Evolutionary conservation across 176 grass and related monocot genomes (phyloP).

Genomic region (Aegilops umbellulata): DNA sequence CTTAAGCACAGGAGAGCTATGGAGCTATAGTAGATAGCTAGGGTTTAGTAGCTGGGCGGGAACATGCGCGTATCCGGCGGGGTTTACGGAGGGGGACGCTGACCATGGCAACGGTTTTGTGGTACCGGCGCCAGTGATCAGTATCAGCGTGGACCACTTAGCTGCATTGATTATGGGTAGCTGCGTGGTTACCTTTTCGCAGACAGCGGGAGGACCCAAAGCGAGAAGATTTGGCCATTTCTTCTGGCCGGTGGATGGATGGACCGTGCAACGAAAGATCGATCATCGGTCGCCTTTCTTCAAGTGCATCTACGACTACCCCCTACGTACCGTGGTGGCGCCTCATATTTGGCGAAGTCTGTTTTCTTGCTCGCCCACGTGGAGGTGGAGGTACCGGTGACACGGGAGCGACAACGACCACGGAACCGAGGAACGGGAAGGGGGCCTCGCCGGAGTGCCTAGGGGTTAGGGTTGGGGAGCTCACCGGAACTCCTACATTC

Average conservation of each 20-base stretch:
- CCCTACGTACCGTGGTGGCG: no score
- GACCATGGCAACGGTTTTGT: conserved; percentile 29
- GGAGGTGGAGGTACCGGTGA: no score
- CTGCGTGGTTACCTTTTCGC: not conserved
- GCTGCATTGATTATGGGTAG: not conserved
- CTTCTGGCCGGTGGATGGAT: not conserved
- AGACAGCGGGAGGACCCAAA: not conserved
- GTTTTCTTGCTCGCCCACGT: no score
- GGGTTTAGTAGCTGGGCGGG: not conserved
- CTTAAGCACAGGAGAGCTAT: not conserved
- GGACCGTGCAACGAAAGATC: not conserved
- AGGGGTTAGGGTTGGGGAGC: no score
- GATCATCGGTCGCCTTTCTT: no score
- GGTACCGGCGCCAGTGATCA: not conserved
- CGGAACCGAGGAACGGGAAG: no score
- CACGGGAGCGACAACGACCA: no score
- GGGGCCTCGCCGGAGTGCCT: no score
- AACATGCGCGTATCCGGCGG: conserved; percentile 18
- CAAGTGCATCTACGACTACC: not conserved
- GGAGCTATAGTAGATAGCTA: not conserved
- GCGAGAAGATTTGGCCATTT: not conserved
- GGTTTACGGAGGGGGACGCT: conserved; percentile 22
- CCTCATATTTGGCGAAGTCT: no score
- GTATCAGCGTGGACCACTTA: not conserved
- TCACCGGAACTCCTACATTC: no score